Percentiles rank a stretch among this genome's conserved stretches.
Evolutionary conservation across 1,139 yeast genomes (phyloP).

Genomic region (Suhomyces maxii): DNA sequence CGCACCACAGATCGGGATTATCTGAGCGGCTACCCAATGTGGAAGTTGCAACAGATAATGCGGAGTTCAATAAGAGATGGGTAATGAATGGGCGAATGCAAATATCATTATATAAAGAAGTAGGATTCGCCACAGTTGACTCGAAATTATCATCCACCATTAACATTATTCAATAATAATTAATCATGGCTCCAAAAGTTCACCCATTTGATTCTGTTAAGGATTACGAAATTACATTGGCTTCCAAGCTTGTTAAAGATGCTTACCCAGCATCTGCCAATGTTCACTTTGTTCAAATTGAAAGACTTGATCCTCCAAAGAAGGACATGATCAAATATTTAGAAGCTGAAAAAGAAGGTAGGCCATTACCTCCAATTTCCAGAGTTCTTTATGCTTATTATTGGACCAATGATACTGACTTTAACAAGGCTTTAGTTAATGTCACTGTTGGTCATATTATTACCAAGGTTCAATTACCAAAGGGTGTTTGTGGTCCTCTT

Average conservation of each 20-base stretch:
- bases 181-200: constrained; percentile 15
- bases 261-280: constrained; percentile 46
- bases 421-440: constrained; percentile 75
- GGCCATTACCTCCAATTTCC: constrained; percentile 55
- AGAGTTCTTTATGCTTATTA: constrained; percentile 71
- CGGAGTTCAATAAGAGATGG: background rate
- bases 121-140: background rate
- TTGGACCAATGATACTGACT: constrained; percentile 55
- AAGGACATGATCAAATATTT: constrained; percentile 66
- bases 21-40: background rate
- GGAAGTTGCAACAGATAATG: constrained; percentile 2
- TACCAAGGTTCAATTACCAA: constrained; percentile 55
- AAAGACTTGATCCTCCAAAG: constrained; percentile 81
- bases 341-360: constrained; percentile 67
- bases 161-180: background rate
- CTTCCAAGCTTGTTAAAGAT: constrained; percentile 65
- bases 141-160: background rate
- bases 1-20: too few relatives aligned
- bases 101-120: constrained; percentile 1
- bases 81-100: background rate
- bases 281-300: constrained; percentile 73
- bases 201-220: constrained; percentile 71
- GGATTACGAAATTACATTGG: constrained; percentile 62
- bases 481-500: constrained; percentile 72
- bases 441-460: constrained; percentile 64